phyloP scores from a whole-genome alignment of 1,139 yeast species.

The Lodderomyces orthopsilosis region DNA sequence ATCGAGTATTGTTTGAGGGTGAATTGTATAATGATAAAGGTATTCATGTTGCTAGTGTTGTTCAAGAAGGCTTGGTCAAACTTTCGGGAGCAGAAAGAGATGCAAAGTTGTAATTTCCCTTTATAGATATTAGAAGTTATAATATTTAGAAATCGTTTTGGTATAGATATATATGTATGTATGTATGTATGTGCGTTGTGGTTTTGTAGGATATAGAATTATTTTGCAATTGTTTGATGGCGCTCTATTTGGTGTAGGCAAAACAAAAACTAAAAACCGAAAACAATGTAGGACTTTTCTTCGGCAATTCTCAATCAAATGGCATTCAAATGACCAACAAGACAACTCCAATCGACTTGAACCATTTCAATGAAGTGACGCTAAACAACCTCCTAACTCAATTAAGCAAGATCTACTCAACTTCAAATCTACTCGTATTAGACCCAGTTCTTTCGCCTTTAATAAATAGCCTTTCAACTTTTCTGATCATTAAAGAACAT shows the following conservation, averaged over 20 bases:
- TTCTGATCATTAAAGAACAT: slow-evolving; percentile 51
- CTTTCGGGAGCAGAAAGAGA: slow-evolving; percentile 17
- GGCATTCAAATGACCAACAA: slow-evolving; percentile 2
- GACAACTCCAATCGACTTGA: slow-evolving; percentile 7
- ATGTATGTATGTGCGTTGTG: background rate
- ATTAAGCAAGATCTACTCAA: slow-evolving; percentile 27
- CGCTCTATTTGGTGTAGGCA: too few relatives aligned
- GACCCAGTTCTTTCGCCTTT: slow-evolving; percentile 55
- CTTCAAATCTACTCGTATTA: slow-evolving; percentile 48
- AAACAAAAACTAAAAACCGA: too few relatives aligned
- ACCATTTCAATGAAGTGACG: slow-evolving; percentile 19
- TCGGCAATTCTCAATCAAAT: background rate
- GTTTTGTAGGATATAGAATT: too few relatives aligned
- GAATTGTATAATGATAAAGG: slow-evolving; percentile 55
- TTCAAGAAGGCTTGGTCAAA: slow-evolving; percentile 63
- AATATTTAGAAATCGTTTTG: background rate
- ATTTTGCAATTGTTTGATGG: too few relatives aligned
- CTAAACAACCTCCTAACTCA: slow-evolving; percentile 22
- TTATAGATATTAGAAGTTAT: background rate
- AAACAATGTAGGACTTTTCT: too few relatives aligned
- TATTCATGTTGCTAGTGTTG: slow-evolving; percentile 56
- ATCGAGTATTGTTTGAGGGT: slow-evolving; percentile 57
- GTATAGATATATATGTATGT: background rate
- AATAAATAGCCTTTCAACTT: slow-evolving; percentile 60
- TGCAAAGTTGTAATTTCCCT: slow-evolving; percentile 10